Evolutionary conservation across 176 grass and related monocot species (phyloP), one percentile per base, ranked within the genome.

Genomic region (Alopecurus myosuroides): DNA sequence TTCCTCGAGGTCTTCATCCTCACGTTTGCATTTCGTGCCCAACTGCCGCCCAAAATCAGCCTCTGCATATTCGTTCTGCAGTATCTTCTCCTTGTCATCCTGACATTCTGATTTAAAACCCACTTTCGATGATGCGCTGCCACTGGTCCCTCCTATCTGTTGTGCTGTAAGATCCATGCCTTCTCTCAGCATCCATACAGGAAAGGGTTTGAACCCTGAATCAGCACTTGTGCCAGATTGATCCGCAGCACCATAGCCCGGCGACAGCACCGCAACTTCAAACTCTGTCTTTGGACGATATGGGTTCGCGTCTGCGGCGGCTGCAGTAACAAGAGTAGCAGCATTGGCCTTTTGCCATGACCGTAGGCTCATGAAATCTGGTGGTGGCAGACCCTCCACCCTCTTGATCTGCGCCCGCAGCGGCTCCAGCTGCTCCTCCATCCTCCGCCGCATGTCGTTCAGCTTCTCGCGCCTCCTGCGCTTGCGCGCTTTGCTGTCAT

Each of bases 131-230:
- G 35, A 12, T 11, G 70, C 41, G 4, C 26, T 7, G 53, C 69
- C 39, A 10, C 84, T 89, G 36, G 84, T 83, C 56, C 83, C 93
- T 64, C 93, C 89, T 46, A 87, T 89, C 78, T 98, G 95, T 84
- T 95, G 89, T 62, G 88, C 92, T 74, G 97, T 94, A 84, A 92
- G 91, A 84, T 84, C 88, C 97, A 99, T 99, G 70, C 93, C 97
- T 75, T 86, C 34, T 84, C 56, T 99, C 31, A 91, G 82, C 97
- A 99, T 94, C 97, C 97, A 99, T 57, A 86, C 86, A 81, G 97
- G 97, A 29, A 99, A 81, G 49, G 95, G 81, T 71, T 99, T 99
- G 36, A 60, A 20, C 7, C 10, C 36, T 3, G 42, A 45, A 85
- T 65, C 80, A 87, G 6, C 68, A 13, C 85, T 88, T 39, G 78